A percentile compares a stretch with the other conserved stretches of the same genome.
Evolutionary conservation across 2,329 filamentous ascomycete species (phyloP).

Genomic region (Sordariomycetes sp.): DNA sequence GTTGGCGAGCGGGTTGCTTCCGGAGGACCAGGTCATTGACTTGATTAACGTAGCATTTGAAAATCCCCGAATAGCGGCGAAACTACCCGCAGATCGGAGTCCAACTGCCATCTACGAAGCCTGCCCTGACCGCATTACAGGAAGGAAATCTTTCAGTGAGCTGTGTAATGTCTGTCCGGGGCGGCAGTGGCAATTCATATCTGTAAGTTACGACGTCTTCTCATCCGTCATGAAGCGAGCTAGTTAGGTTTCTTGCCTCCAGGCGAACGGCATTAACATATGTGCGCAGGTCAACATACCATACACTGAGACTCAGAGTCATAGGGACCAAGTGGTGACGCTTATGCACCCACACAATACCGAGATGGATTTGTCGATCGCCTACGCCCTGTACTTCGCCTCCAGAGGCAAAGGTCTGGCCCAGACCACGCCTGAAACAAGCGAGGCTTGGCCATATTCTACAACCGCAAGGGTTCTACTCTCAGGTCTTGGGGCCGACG

Average conservation of each 20-base stretch:
- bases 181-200: constrained; percentile 74
- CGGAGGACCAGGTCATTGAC: constrained; percentile 60
- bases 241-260: not conserved
- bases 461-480: constrained; percentile 74
- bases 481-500: constrained; percentile 89
- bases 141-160: constrained; percentile 69
- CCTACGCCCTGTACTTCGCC: constrained; percentile 88
- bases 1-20: constrained; percentile 66
- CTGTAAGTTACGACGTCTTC: constrained; percentile 29
- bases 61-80: constrained; percentile 65
- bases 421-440: constrained; percentile 16
- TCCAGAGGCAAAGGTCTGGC: constrained; percentile 57
- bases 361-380: constrained; percentile 97
- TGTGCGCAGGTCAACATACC: constrained; percentile 60
- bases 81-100: constrained; percentile 21
- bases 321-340: constrained; percentile 58
- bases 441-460: constrained; percentile 24
- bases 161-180: constrained; percentile 56
- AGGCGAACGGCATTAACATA: not conserved
- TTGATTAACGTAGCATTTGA: constrained; percentile 95
- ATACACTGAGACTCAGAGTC: constrained; percentile 60
- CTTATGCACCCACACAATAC: constrained; percentile 92
- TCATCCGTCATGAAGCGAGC: not conserved
- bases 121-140: constrained; percentile 86
- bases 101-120: constrained; percentile 54